Evolutionary conservation across 352 stramenopile genomes (phyloP).

Genomic region (Pythium guiyangense): DNA sequence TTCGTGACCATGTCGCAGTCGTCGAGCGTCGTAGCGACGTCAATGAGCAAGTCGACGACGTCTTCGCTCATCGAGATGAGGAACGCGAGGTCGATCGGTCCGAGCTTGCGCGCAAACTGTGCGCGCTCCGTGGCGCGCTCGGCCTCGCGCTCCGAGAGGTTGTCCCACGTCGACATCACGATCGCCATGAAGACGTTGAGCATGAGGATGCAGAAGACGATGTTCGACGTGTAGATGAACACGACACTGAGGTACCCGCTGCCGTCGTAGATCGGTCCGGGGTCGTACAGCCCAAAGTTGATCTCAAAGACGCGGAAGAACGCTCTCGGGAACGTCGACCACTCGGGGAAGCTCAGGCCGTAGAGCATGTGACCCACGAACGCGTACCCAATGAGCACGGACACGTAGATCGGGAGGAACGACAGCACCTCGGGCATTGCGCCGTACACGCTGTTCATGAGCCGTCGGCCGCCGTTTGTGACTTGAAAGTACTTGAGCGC

Average conservation of each 20-base stretch:
- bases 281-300: conserved; percentile 72
- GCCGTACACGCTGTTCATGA: conserved; percentile 60
- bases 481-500: conserved; percentile 73
- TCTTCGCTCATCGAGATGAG: conserved; percentile 38
- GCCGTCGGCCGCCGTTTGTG: conserved; percentile 44
- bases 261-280: conserved; percentile 59
- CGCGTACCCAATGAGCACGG: conserved; percentile 58
- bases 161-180: conserved; percentile 70
- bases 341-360: conserved; percentile 55
- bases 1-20: conserved; percentile 28
- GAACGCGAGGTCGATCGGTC: conserved; percentile 36
- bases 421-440: conserved; percentile 66
- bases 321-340: conserved; percentile 49
- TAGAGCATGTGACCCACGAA: conserved; percentile 68
- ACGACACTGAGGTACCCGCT: conserved; percentile 50
- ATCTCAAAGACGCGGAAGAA: conserved; percentile 71
- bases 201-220: conserved; percentile 78
- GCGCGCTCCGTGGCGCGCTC: conserved; percentile 30
- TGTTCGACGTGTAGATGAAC: conserved; percentile 61
- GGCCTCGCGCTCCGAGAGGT: conserved; percentile 42
- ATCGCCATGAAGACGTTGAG: conserved; percentile 80
- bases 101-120: conserved; percentile 30
- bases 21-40: conserved; percentile 35
- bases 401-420: conserved; percentile 67
- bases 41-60: conserved; percentile 39